Conservation (phyloP, 768 basidiomycete genomes). For the Kwoniella sp. region DNA sequence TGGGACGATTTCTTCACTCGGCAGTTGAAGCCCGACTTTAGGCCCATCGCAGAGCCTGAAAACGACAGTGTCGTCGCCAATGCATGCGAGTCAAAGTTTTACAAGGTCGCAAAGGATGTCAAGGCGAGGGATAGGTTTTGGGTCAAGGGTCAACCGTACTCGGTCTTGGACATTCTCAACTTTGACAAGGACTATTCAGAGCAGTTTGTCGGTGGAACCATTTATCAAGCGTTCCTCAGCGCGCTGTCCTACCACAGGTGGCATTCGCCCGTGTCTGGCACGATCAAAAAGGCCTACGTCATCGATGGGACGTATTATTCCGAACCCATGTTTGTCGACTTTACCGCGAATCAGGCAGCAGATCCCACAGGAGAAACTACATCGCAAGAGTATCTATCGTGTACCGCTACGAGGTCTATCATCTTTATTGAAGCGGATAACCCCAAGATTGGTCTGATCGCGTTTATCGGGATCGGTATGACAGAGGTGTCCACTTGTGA, state of each 20-base stretch:
- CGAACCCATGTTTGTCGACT: conserved; percentile 56
- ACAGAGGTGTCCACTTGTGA: conserved; percentile 67
- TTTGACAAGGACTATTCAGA: conserved; percentile 56
- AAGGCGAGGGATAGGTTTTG: conserved; percentile 62
- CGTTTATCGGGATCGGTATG: conserved; percentile 66
- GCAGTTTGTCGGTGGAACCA: conserved; percentile 60
- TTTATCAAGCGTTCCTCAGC: conserved; percentile 64
- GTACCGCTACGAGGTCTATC: conserved; percentile 61
- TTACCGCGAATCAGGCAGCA: conserved; percentile 55
- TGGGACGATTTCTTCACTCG: conserved; percentile 66
- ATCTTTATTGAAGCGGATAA: conserved; percentile 65
- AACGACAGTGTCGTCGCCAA: conserved; percentile 59
- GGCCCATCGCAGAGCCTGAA: conserved; percentile 57
- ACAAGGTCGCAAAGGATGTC: conserved; percentile 58
- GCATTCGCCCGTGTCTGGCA: conserved; percentile 64
- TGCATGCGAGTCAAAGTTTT: conserved; percentile 63
- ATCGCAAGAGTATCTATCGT: conserved; percentile 58
- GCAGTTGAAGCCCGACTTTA: conserved; percentile 56
- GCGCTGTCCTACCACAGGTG: conserved; percentile 66
- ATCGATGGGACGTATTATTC: conserved; percentile 55
- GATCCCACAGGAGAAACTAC: conserved; percentile 49
- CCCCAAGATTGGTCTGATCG: conserved; percentile 63
- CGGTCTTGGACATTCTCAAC: conserved; percentile 63
- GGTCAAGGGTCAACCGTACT: conserved; percentile 67
- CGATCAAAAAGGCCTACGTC: conserved; percentile 60